A percentile compares a stretch with the other conserved stretches of the same genome.
Conservation (phyloP, 2,329 filamentous ascomycete genomes). For the Fusarium phyllophilum region DNA sequence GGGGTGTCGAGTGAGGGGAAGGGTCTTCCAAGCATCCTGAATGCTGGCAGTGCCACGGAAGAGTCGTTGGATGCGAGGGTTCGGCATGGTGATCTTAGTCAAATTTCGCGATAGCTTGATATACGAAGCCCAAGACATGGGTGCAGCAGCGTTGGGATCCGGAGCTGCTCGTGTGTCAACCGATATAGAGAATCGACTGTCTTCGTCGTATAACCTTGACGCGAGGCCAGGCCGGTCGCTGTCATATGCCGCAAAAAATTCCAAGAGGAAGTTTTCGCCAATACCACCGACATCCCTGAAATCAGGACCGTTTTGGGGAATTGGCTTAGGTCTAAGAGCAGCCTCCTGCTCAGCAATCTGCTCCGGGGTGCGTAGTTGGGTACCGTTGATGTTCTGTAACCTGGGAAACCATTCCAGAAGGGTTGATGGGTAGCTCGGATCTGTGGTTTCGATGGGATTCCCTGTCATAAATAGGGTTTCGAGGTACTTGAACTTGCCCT, state of each 20-base stretch:
- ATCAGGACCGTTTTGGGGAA: conserved; percentile 72
- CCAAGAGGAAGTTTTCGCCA: conserved; percentile 78
- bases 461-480: conserved; percentile 82
- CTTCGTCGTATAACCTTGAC: conserved; percentile 77
- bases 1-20: conserved; percentile 81
- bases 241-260: conserved; percentile 81
- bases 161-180: conserved; percentile 71
- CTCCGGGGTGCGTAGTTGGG: conserved; percentile 77
- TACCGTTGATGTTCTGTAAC: conserved; percentile 79
- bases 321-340: conserved; percentile 62
- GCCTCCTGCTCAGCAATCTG: conserved; percentile 68
- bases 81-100: conserved; percentile 70
- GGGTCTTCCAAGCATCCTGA: conserved; percentile 71
- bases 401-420: conserved; percentile 85
- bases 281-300: conserved; percentile 80
- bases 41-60: conserved; percentile 74
- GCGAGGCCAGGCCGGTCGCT: conserved; percentile 72
- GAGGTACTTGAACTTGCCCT: conserved; percentile 79
- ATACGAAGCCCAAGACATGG: conserved; percentile 76
- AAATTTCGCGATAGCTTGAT: conserved; percentile 83
- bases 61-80: conserved; percentile 71
- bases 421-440: conserved; percentile 71
- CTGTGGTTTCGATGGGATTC: conserved; percentile 75
- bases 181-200: conserved; percentile 79
- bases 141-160: conserved; percentile 55